Base-by-base conservation (phyloP, 805 yeast genomes). In the Starmerella sp. region DNA sequence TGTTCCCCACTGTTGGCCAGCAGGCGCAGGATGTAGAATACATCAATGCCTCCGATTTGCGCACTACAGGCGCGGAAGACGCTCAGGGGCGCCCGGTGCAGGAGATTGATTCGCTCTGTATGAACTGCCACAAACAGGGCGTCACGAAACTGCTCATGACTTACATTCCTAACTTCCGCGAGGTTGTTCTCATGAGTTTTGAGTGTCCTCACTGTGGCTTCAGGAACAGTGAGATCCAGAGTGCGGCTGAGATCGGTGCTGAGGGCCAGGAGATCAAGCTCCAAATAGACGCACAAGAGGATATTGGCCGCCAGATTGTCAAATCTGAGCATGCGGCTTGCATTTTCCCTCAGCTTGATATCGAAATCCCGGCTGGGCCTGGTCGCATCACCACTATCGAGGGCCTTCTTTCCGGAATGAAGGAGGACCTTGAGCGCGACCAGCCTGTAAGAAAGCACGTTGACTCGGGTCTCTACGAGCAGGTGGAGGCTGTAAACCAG, bases 161-260 rank as follows among this genome's bases (percentile, higher is more conserved):
- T 13, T 76, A 81, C 52, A 93, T 93, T 63, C 99, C 99, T 17
- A 88, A 75, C 65, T 93, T 93, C 73, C 76, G 90, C 60, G 97
- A 93, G 69, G 81, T 93, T 52, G 85, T 93, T 51, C 69, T 93
- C 55, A 91, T 93, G 95, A 89, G 97, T 1, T 93, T 93, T 69
- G 86, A 83, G 62, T 93, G 99, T 71, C 91, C 93, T 31, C 97
- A 90, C 70, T 93, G 99, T 74, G 86, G 87, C 0, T 81, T 87
- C 67, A 86, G 83, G 67, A 91, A 88, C 75, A 80, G 87, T 41
- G 98, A 93, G 71, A 79, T 93, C 62, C 98, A 93, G 74, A 85
- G 97, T n/a, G 99, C 98, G 6, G 82, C 93, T 5, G 80, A 80
- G 54, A 88, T 93, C 59, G 95, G 91, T 64, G 91, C 84, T 63